Evolutionary conservation across 306 rosid genomes (phyloP), one percentile per base, ranked within the genome.

Genomic region (Quillaja saponaria): DNA sequence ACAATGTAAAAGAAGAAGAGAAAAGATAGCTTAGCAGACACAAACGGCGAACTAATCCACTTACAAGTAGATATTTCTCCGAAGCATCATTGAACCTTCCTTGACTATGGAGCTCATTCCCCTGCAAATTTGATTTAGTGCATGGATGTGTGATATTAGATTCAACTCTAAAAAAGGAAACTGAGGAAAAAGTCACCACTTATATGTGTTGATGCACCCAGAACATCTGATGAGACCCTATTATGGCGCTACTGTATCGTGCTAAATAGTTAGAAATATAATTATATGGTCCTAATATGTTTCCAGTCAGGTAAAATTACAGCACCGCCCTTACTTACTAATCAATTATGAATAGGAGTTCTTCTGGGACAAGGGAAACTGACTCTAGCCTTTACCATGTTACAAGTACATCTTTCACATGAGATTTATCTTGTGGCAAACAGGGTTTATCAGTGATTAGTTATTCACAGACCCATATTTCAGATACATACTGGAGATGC

Each of bases 101-200:
- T 72, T 83, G 89, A 70, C 13, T 81, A 67, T 92, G 99, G 82
- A 89, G 80, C 58, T 76, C 88, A 78, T 92, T 92, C 17, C 96
- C 99, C 99, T 89, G 82, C 67, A 67, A 75, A 72, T 54, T 64
- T 67, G 47, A 76, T 15, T 71, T 48, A 67, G 78, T 58, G 58
- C 59, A 68, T 66, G 61, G 61, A 58, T 39, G 16, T 66, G 18
- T 17, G 45, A 4, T 25, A 25, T 18, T 45, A 54, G 68, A 66
- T 34, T 19, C 58, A 64, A 64, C 72, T 13, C 7, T 25, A 50
- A 20, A 17, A 48, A 58, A 68, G 56, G 21, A 25, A 69, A 69
- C 53, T 33, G 13, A 41, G 68, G 31, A 66, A 46, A 34, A 4
- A 1, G 13, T 55, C 38, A 57, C n/a, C 46, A 64, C 35, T 50